These are phyloP conservation scores for Iris macrosiphon DNA, from an alignment of 106 monocot genomes.

Conservation along the genomic window DNA sequence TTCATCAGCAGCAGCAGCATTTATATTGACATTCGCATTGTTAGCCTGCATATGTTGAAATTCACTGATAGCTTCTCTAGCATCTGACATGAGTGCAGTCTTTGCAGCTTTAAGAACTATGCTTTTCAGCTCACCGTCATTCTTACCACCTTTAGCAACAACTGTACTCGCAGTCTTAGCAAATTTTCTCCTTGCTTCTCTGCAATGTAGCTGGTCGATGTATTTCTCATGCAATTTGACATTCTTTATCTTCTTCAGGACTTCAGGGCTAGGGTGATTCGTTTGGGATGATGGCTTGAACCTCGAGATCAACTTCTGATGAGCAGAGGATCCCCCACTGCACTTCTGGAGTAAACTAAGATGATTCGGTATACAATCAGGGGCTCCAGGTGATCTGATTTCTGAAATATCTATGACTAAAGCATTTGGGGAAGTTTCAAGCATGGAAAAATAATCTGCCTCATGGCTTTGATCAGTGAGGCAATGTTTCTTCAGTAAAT, in stretches of 20 bases:
- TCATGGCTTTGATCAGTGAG: conserved; percentile 28
- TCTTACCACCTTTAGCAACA: neutral
- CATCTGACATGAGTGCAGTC: conserved; percentile 42
- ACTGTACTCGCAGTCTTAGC: conserved; percentile 3
- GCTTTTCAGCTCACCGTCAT: neutral
- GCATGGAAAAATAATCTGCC: conserved; percentile 51
- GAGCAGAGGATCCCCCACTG: conserved; percentile 18
- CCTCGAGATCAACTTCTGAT: conserved; percentile 19
- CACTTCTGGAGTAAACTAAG: conserved; percentile 12
- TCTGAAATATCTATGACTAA: conserved; percentile 8
- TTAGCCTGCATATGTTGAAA: conserved; percentile 29
- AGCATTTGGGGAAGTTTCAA: conserved; percentile 37
- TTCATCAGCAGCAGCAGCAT: neutral
- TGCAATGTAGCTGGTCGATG: conserved; percentile 47
- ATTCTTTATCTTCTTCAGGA: conserved; percentile 61
- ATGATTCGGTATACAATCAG: neutral
- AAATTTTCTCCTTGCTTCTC: conserved; percentile 37
- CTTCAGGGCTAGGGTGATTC: conserved; percentile 41
- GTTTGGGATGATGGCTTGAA: conserved; percentile 12
- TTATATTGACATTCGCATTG: too few species aligned
- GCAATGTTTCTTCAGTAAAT: conserved; percentile 43
- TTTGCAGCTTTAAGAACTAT: conserved; percentile 32
- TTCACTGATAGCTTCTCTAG: conserved; percentile 36
- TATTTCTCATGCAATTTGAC: conserved; percentile 62
- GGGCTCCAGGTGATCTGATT: conserved; percentile 5